A percentile compares a stretch with the other conserved stretches of the same genome.
Evolutionary conservation across 345 rosid genomes (phyloP).

Genomic region (Dipteronia dyeriana): DNA sequence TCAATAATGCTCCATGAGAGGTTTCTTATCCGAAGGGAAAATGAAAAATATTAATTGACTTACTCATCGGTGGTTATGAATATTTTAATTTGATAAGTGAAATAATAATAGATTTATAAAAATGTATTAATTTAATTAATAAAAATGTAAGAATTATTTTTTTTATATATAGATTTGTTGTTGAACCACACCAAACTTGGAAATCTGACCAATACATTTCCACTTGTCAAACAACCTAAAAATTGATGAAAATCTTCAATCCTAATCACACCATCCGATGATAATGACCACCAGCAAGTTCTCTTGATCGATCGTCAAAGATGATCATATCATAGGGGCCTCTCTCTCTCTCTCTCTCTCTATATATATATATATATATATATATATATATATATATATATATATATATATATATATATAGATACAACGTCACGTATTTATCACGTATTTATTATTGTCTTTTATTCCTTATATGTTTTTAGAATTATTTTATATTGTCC

Average conservation of each 20-base stretch:
- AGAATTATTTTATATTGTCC: too few species aligned
- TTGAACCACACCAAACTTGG: slow-evolving; percentile 13
- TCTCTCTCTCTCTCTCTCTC: too few species aligned
- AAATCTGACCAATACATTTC: background rate
- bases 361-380: too few species aligned
- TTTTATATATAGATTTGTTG: background rate
- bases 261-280: background rate
- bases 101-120: too few species aligned
- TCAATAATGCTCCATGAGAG: background rate
- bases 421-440: too few species aligned
- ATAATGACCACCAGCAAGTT: background rate
- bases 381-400: background rate
- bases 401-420: too few species aligned
- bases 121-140: background rate
- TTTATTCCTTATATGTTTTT: too few species aligned
- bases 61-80: background rate
- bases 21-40: background rate
- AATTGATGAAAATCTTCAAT: slow-evolving; percentile 1
- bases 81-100: too few species aligned
- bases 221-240: background rate
- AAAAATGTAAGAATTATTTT: background rate
- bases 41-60: too few species aligned
- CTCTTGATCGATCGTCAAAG: background rate
- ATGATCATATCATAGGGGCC: background rate
- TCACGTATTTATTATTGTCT: too few species aligned